phyloP scores from a whole-genome alignment of 164 flowering plant genomes.

The Berberis vulgaris region DNA sequence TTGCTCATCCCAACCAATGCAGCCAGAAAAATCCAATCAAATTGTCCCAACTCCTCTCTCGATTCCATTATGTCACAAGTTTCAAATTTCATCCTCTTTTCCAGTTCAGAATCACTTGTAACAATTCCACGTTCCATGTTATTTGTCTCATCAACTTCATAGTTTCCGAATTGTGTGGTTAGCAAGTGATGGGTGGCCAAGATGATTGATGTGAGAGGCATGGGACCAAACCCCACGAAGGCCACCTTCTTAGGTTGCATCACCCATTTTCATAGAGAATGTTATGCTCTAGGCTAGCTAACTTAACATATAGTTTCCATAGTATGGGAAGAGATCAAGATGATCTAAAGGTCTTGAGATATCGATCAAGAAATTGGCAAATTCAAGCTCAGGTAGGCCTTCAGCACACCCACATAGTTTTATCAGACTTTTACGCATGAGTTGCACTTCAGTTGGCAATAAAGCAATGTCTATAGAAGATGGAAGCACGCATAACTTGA shows the following conservation, averaged over 20 bases:
- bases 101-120: conserved; percentile 26
- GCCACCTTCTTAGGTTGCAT: conserved; percentile 38
- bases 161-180: conserved; percentile 35
- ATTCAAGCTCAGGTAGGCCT: conserved; percentile 41
- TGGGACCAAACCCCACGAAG: conserved; percentile 59
- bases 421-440: conserved; percentile 35
- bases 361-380: conserved; percentile 15
- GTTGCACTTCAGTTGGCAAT: conserved; percentile 21
- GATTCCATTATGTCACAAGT: conserved; percentile 36
- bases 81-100: conserved; percentile 35
- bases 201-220: conserved; percentile 47
- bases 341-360: conserved; percentile 27
- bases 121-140: conserved; percentile 19
- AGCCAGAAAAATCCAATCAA: conserved; percentile 44
- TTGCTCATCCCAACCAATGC: conserved; percentile 55
- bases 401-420: conserved; percentile 36
- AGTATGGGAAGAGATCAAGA: conserved; percentile 48
- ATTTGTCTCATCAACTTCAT: conserved; percentile 25
- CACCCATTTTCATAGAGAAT: conserved; percentile 25
- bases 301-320: conserved; percentile 36
- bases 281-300: conserved; percentile 28
- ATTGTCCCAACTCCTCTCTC: conserved; percentile 26
- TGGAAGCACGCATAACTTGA: conserved; percentile 34
- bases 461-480: conserved; percentile 22
- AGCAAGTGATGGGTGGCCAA: conserved; percentile 42